Evolutionary conservation across 306 rosid genomes (phyloP).

Genomic region (Elaeagnus macrophylla): DNA sequence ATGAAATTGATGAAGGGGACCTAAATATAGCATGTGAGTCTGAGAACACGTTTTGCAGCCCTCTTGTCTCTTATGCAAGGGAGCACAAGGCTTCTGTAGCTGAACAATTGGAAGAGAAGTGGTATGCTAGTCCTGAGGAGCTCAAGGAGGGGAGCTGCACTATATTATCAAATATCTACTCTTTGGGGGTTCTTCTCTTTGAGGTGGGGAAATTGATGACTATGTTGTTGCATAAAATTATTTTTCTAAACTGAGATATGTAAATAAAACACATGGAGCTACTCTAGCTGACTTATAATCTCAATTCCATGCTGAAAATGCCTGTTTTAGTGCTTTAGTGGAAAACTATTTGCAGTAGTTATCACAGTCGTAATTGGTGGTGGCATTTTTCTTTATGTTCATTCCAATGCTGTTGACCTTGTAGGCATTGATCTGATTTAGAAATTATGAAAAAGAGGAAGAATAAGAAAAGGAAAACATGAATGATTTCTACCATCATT

Average conservation of each 20-base stretch:
- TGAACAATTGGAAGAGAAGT: slow-evolving; percentile 58
- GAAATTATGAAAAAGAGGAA: no score
- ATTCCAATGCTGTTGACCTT: no score
- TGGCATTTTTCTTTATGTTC: no score
- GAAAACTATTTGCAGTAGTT: no score
- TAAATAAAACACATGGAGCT: background rate
- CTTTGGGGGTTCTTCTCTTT: slow-evolving; percentile 78
- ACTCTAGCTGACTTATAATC: background rate
- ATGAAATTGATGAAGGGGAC: slow-evolving; percentile 29
- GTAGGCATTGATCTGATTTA: no score
- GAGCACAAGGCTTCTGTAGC: slow-evolving; percentile 22
- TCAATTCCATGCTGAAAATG: background rate
- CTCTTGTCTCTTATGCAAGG: slow-evolving; percentile 28
- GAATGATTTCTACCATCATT: no score
- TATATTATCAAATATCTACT: slow-evolving; percentile 64
- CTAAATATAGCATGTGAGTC: slow-evolving; percentile 23
- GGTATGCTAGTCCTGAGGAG: slow-evolving; percentile 86
- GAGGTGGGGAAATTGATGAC: slow-evolving; percentile 54
- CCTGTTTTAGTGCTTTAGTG: background rate
- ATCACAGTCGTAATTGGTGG: no score
- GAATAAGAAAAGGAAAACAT: no score
- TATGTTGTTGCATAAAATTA: slow-evolving; percentile 17
- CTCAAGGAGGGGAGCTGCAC: slow-evolving; percentile 45
- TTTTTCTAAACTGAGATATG: slow-evolving; percentile 15
- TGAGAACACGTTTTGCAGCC: slow-evolving; percentile 42